phyloP scores from a whole-genome alignment of 2,329 filamentous ascomycete species.

The Ascochyta fabae region DNA sequence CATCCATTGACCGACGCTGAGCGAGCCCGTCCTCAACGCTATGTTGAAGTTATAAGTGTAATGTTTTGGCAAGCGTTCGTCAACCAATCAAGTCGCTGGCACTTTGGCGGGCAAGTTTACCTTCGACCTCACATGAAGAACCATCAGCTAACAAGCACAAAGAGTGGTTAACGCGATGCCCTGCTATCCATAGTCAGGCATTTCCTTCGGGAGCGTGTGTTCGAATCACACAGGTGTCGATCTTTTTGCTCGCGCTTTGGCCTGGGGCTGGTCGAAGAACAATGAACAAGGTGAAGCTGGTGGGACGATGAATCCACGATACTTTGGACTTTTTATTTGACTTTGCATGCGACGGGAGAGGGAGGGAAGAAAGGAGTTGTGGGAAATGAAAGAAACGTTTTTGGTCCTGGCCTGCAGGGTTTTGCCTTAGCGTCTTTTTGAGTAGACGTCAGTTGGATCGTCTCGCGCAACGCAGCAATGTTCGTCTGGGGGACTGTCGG shows the following conservation, averaged over 20 bases:
- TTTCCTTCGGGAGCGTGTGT: conserved; percentile 40
- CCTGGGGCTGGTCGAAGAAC: neutral
- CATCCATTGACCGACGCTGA: no score
- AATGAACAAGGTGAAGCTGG: neutral
- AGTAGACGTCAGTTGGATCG: no score
- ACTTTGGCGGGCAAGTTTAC: conserved; percentile 3
- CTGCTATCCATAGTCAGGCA: conserved; percentile 21
- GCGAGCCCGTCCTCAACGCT: no score
- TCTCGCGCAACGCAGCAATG: no score
- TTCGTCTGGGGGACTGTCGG: no score
- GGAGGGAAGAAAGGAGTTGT: neutral
- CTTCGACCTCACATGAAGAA: neutral
- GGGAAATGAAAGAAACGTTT: neutral
- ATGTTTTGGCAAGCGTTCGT: neutral
- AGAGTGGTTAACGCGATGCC: conserved; percentile 23
- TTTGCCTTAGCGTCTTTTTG: neutral
- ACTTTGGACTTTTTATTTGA: neutral
- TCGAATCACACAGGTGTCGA: conserved; percentile 40
- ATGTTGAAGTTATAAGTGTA: no score
- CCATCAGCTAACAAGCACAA: neutral
- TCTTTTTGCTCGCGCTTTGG: conserved; percentile 3
- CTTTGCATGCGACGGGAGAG: neutral
- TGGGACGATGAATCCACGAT: neutral
- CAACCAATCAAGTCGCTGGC: conserved; percentile 16
- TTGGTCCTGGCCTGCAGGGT: neutral